Evolutionary conservation across 495 filamentous ascomycete species (phyloP).

Genomic region (Aspergillus olivimuriae): DNA sequence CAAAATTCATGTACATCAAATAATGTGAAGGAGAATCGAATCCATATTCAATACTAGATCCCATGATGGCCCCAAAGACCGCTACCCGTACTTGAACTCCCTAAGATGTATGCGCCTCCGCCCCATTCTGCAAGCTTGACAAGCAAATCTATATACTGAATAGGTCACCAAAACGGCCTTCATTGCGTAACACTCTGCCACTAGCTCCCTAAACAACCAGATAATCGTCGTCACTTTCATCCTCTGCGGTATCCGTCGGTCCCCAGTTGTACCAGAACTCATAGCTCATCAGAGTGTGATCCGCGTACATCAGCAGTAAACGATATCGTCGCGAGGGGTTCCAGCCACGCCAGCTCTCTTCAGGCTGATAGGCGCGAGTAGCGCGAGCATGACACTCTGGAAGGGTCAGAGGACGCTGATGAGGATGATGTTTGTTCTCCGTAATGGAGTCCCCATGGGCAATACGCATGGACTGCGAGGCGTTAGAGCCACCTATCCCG

Average conservation of each 20-base stretch:
- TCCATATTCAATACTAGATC: too few relatives aligned
- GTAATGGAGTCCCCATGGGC: background rate
- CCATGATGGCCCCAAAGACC: too few relatives aligned
- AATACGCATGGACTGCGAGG: background rate
- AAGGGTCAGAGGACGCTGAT: slow-evolving; percentile 16
- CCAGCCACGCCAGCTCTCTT: slow-evolving; percentile 36
- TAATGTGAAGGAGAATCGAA: too few relatives aligned
- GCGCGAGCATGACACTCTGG: slow-evolving; percentile 38
- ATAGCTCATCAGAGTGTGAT: slow-evolving; percentile 77
- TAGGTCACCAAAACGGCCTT: too few relatives aligned
- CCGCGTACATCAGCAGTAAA: slow-evolving; percentile 66
- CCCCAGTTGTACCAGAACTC: slow-evolving; percentile 55
- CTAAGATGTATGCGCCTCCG: too few relatives aligned
- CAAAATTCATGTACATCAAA: too few relatives aligned
- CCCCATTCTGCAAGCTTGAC: too few relatives aligned
- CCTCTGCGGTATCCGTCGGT: background rate
- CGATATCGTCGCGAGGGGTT: slow-evolving; percentile 51
- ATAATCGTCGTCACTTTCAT: slow-evolving; percentile 9
- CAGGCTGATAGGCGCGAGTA: slow-evolving; percentile 28
- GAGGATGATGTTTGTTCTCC: slow-evolving; percentile 1
- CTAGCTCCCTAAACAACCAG: slow-evolving; percentile 13
- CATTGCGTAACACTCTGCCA: too few relatives aligned
- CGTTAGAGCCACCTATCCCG: background rate
- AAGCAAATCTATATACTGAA: too few relatives aligned
- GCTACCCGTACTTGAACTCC: too few relatives aligned